Evolutionary conservation across 2,329 filamentous ascomycete species (phyloP), one percentile per base, ranked within the genome.

Genomic region (Claviceps arundinis): DNA sequence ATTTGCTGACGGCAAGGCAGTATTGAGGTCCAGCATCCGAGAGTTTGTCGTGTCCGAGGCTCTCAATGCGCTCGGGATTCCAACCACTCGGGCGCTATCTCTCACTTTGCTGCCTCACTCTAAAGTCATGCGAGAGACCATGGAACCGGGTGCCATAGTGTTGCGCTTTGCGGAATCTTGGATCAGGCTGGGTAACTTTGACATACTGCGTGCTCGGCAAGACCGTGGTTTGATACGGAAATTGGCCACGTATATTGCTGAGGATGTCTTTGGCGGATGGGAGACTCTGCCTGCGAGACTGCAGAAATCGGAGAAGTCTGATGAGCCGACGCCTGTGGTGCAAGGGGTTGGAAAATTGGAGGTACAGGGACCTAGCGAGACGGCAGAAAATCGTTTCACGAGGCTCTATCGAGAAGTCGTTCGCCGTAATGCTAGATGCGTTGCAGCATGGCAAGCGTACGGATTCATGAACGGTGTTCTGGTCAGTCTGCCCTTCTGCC

Each of bases 381-480:
- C 77, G 4, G 80, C 84, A 54, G 85, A 96, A 64, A 98, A 98
- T 64, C 80, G 91, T 37, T 98, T 93, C 65, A 76, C 85, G 0
- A 78, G 90, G 16, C 72, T 98, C 1, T 98, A 94, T 66, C 83
- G 93, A 38, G 89, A 95, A 62, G 83, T 98, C 52, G 82, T 83
- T 4, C 81, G 89, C 43, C 80, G 87, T 37, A 98, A 96, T 63
- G 93, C 93, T 1, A 75, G 77, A 54, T 94, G 87, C 0, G 90
- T 97, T 2, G 93, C 93, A 11, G 80, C 85, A 58, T 97, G 93
- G 91, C 94, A 98, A 71, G 89, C 89, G 0, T 97, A 97, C 62
- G 93, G 89, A n/a, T 98, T 98, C 71, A 97, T 95, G 77, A 98
- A 98, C 62, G 93, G 93, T 46, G 93, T 98, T 4, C 74, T 98